Evolutionary conservation across 139 green algal species (phyloP), one percentile per base, ranked within the genome.

Genomic region (Micromonas pusilla): DNA sequence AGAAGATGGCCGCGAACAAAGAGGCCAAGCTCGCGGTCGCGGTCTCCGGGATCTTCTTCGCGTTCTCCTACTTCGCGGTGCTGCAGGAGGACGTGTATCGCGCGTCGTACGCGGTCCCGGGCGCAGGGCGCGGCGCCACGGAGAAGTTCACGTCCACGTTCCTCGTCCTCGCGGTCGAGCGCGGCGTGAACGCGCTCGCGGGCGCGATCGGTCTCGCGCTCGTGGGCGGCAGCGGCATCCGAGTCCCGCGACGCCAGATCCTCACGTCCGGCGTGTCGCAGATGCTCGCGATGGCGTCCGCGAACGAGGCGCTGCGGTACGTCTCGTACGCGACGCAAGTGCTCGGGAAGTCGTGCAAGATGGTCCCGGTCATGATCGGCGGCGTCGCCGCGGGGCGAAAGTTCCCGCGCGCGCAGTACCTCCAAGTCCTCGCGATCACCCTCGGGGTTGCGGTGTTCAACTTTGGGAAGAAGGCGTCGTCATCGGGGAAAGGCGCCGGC

Each of bases 301-400:
- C 54, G 31, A 80, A 75, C 68, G 68, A 75, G 68, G 68, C 68
- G 68, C 30, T 75, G 68, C n/a, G 68, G 33, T 75, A 75, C 37
- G 68, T 75, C 37, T 63, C 37, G 23, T 79, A 79, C 60, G 60
- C 67, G 32, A 76, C 79, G 0, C 91, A 97, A 81, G 93, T 97
- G 68, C 86, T 97, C n/a, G 91, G 89, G 60, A 98, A 98, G 87
- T 96, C 91, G 21, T 96, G 89, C 81, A 98, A 98, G 84, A 94
- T 97, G 92, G 92, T 98, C 1, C 93, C 93, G 0, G 92, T 97
- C 28, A 98, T 98, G 94, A 26, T 97, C 0, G 90, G 94, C 80
- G 95, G 94, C 9, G 20, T 99, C 4, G 80, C 98, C 32, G 88
- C 92, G 52, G 84, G 89, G 60, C 91, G 90, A 78, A 80, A 77